Evolutionary conservation across 164 flowering plant genomes (phyloP).

Genomic region (Chloranthus sessilifolius): DNA sequence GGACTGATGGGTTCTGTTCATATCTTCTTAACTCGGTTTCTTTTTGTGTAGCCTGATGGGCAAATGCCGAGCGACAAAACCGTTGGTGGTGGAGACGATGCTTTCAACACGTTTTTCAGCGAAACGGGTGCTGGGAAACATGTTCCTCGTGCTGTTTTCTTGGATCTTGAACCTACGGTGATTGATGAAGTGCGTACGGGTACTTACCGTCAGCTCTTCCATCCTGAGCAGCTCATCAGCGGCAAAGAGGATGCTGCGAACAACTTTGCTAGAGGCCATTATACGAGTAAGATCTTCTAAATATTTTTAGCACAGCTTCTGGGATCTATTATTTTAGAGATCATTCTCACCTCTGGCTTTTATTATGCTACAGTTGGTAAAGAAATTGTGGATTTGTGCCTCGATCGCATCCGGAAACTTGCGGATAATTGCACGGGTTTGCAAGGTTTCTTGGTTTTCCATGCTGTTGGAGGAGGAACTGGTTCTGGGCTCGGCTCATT

Average conservation of each 20-base stretch:
- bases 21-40: not conserved
- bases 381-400: conserved; percentile 63
- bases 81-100: conserved; percentile 62
- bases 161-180: conserved; percentile 66
- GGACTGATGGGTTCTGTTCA: not conserved
- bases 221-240: conserved; percentile 58
- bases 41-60: conserved; percentile 56
- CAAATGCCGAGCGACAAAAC: conserved; percentile 64
- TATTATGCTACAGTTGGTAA: conserved; percentile 40
- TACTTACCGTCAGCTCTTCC: conserved; percentile 51
- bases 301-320: not conserved
- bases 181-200: conserved; percentile 67
- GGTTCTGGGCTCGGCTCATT: conserved; percentile 73
- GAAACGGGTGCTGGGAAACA: conserved; percentile 69
- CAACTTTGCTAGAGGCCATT: conserved; percentile 63
- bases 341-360: not conserved
- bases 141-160: conserved; percentile 56
- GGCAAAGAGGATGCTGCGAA: conserved; percentile 71
- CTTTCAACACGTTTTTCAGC: conserved; percentile 68
- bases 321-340: no score
- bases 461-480: conserved; percentile 75
- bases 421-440: conserved; percentile 75
- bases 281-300: conserved; percentile 36
- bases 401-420: conserved; percentile 60
- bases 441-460: conserved; percentile 66